Conservation (phyloP, 768 basidiomycete species). For the Suillus clintonianus region DNA sequence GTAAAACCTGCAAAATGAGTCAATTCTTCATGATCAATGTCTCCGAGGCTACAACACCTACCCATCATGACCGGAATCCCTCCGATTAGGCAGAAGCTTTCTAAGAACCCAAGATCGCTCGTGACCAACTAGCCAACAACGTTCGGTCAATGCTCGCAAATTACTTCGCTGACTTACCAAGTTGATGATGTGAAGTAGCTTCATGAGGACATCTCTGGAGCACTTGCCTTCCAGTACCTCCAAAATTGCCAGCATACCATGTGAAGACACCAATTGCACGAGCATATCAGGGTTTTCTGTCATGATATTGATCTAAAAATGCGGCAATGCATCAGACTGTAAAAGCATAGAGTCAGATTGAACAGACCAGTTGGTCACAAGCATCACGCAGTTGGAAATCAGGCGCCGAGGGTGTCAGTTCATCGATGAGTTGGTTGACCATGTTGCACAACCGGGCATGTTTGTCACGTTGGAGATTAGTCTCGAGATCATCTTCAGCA, state of each 20-base stretch:
- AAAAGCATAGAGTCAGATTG: neutral
- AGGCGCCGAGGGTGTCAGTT: conserved; percentile 77
- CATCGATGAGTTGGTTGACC: conserved; percentile 85
- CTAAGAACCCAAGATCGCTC: conserved; percentile 80
- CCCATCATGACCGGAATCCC: conserved; percentile 97
- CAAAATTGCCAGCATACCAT: conserved; percentile 93
- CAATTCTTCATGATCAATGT: conserved; percentile 3
- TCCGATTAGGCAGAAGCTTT: conserved; percentile 93
- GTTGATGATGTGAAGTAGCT: conserved; percentile 87
- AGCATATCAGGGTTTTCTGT: conserved; percentile 84
- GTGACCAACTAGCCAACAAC: conserved; percentile 50
- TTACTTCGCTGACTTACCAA: conserved; percentile 52
- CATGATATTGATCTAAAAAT: conserved; percentile 68
- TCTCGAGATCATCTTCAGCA: conserved; percentile 87
- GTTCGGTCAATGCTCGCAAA: neutral
- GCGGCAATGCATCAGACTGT: conserved; percentile 1
- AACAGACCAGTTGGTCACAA: conserved; percentile 82
- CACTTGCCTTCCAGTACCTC: conserved; percentile 90
- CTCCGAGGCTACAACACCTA: conserved; percentile 30
- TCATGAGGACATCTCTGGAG: conserved; percentile 83
- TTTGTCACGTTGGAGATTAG: conserved; percentile 92
- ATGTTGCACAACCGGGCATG: conserved; percentile 81
- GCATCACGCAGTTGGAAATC: conserved; percentile 83
- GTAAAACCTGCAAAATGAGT: conserved; percentile 67
- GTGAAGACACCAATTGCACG: conserved; percentile 83